Base-by-base conservation (phyloP, 2,329 filamentous ascomycete genomes). In the Talaromyces albobiverticillius region DNA sequence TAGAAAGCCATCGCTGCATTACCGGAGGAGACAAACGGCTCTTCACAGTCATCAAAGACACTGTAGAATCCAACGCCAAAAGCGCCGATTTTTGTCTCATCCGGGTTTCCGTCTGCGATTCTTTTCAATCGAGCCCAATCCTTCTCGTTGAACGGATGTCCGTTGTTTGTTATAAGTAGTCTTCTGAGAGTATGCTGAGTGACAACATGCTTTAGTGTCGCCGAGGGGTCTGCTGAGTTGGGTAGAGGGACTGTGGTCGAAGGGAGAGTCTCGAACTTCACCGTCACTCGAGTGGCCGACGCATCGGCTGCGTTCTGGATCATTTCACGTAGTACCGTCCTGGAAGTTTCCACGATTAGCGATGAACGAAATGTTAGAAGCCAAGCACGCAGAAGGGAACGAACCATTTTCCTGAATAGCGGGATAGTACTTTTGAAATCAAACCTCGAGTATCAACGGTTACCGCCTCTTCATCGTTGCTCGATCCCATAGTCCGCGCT, bases 11-110 rank as follows among this genome's bases (percentile, higher is more conserved):
- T 96, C 34, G 91, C 92, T 72, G 95, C 87, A 58, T 82, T 83
- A 1, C 94, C 94, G 1, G 93, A 97, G 61, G 90, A 94, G 60
- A 99, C 89, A 67, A 99, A 97, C 0, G 94, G 94, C 63, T 96
- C 91, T 72, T 99, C 95, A 69, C 93, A 99, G 69, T 99, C 94
- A 58, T 94, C 90, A 70, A 99, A 99, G 36, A 97, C 93, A 69
- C 90, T 95, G 79, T 99, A 99, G 76, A 99, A 99, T 2, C 94
- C 94, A 29, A 99, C 94, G 61, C 94, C 94, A 69, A 99, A 99
- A 3, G 94, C 95, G 52, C 94, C 94, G 64, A 99, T 99, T 78
- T 99, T 99, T 45, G 92, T 97, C 75, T 99, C 94, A 70, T 99
- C 94, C 0, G 94, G 94, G 67, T 99, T 99, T 45, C 94, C 95